Percentiles rank a stretch among this genome's conserved stretches.
Conservation (phyloP, 208 protist species). For the Leptomonas seymouri region DNA sequence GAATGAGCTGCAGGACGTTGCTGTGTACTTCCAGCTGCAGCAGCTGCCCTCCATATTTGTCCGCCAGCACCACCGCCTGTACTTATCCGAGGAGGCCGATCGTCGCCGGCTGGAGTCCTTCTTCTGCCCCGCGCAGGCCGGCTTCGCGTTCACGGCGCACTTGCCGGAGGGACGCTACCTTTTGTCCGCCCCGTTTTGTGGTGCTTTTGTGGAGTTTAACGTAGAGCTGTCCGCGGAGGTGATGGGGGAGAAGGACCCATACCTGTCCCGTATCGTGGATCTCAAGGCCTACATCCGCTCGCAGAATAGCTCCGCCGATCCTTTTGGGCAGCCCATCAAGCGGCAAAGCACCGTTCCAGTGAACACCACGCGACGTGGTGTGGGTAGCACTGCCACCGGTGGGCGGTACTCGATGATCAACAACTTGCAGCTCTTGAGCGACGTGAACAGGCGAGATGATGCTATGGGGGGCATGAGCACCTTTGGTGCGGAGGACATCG, state of each 20-base stretch:
- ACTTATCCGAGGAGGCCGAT: conserved; percentile 61
- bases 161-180: conserved; percentile 71
- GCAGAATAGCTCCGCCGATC: conserved; percentile 31
- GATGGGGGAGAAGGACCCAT: conserved; percentile 41
- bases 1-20: conserved; percentile 47
- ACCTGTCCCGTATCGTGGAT: conserved; percentile 39
- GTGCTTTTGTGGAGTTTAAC: conserved; percentile 57
- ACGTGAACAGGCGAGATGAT: conserved; percentile 4
- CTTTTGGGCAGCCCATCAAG: conserved; percentile 31
- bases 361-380: conserved; percentile 9
- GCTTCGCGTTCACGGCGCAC: conserved; percentile 51
- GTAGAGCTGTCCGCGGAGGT: conserved; percentile 57
- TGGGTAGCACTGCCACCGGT: background rate
- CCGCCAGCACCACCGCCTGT: conserved; percentile 70
- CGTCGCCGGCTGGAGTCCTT: conserved; percentile 57
- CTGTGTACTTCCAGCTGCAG: conserved; percentile 73
- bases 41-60: conserved; percentile 41
- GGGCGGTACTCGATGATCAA: conserved; percentile 4
- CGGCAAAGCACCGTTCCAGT: conserved; percentile 24
- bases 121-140: conserved; percentile 70
- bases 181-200: conserved; percentile 61
- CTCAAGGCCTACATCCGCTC: conserved; percentile 39
- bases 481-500: conserved; percentile 36
- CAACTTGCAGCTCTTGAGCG: background rate
- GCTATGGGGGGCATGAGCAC: conserved; percentile 1